Base-by-base conservation (phyloP, 306 rosid species). In the Cicer cuneatum region DNA sequence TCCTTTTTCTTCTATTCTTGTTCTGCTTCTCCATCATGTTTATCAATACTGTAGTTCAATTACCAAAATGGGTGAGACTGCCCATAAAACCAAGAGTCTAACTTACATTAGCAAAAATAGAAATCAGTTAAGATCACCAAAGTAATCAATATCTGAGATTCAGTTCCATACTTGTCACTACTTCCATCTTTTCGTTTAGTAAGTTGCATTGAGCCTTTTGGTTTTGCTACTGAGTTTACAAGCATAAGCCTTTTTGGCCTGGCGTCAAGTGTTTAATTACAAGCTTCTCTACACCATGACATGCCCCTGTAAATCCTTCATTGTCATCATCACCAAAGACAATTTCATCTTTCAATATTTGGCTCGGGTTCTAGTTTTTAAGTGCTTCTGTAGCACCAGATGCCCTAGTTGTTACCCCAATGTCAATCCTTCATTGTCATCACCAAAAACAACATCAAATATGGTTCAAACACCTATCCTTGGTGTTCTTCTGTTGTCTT, bases 351-450 rank as follows among this genome's bases (percentile, higher is more conserved):
- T 18, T 8, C 33, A 3, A 29, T 29, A 54, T 12, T 46, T 29
- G 58, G 24, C 48, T 65, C 51, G 16, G 13, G 2, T 38, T 24
- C 76, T 11, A 39, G 45, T 60, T 13, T 29, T 29, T 33, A 29
- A 1, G 12, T 10, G 72, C 58, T 60, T 70, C 66, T 51, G 9
- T 41, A 38, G 54, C 52, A 38, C 24, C 8, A 56, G 42, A 52
- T 33, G 16, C n/a, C n/a, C 48, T 38, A 13, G 10, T 12, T 56
- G 40, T 21, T 73, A 46, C 35, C 53, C 39, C 41, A 10, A 6
- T 16, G 40, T 57, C 74, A 79, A 64, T 11, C 60, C 3, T 65
- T 72, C 68, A 54, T 10, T 53, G 24, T 53, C 59, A 13, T 24
- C 41, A 62, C 29, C 7, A 29, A 43, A 58, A 43, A 42, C 45